Evolutionary conservation across 176 grass and related monocot genomes (phyloP).

Genomic region (Aegilops sharonensis): DNA sequence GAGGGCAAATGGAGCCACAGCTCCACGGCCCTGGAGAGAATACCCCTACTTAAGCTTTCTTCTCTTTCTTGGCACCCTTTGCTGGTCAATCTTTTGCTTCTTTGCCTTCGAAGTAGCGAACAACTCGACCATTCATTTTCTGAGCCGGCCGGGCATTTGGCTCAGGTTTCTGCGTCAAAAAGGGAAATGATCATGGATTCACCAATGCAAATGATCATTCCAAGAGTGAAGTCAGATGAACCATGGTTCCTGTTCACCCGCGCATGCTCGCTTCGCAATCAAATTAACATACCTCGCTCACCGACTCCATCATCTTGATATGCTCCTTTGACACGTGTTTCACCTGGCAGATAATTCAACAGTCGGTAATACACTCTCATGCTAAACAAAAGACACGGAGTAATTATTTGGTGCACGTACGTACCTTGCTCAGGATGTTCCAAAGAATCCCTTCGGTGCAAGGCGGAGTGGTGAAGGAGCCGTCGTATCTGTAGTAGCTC

Average conservation of each 20-base stretch:
- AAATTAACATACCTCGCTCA: not conserved
- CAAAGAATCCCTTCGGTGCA: conserved; percentile 78
- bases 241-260: not conserved
- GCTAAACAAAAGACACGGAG: not conserved
- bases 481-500: conserved; percentile 83
- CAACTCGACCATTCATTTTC: conserved; percentile 27
- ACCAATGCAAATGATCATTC: not conserved
- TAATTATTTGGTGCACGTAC: not conserved
- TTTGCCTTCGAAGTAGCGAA: conserved; percentile 28
- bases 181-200: not conserved
- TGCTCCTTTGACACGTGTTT: conserved; percentile 24
- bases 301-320: not conserved
- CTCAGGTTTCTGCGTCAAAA: not conserved
- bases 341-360: conserved; percentile 4
- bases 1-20: not conserved
- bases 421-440: conserved; percentile 77
- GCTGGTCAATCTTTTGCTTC: not conserved
- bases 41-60: not conserved
- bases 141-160: conserved; percentile 15
- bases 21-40: not conserved
- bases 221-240: not conserved
- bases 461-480: conserved; percentile 77
- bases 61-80: not conserved
- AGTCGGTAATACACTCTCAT: not conserved
- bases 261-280: not conserved